Conservation (phyloP, 768 basidiomycete species). For the Lentinula raphanica region DNA sequence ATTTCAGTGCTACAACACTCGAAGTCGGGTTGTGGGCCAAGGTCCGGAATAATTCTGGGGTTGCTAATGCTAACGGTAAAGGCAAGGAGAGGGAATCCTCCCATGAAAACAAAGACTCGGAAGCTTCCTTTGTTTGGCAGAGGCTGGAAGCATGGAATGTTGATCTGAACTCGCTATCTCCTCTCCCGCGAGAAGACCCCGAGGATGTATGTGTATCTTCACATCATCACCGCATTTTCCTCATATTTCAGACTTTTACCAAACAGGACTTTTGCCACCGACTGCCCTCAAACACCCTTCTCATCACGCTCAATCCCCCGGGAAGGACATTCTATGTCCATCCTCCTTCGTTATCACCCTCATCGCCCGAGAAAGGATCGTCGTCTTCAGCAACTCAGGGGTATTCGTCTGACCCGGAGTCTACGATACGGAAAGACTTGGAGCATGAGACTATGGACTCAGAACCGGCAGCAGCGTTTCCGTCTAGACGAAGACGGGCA, state of each 20-base stretch:
- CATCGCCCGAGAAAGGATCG: constrained; percentile 24
- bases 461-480: constrained; percentile 14
- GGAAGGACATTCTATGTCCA: constrained; percentile 59
- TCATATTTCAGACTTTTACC: not conserved
- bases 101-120: not conserved
- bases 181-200: constrained; percentile 58
- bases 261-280: constrained; percentile 12
- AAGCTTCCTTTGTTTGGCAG: constrained; percentile 42
- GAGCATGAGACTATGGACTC: constrained; percentile 18
- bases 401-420: constrained; percentile 72
- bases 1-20: constrained; percentile 48
- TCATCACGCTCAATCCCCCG: constrained; percentile 60
- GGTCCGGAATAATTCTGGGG: constrained; percentile 21
- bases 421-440: constrained; percentile 38
- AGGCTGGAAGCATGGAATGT: constrained; percentile 66
- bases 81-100: constrained; percentile 36
- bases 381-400: constrained; percentile 49
- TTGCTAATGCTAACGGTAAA: constrained; percentile 31
- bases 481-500: constrained; percentile 29
- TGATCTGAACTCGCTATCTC: constrained; percentile 50
- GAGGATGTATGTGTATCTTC: constrained; percentile 3
- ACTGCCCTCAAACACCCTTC: constrained; percentile 69
- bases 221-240: not conserved
- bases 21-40: constrained; percentile 59
- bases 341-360: constrained; percentile 16